Evolutionary conservation across 2,329 filamentous ascomycete genomes (phyloP), one percentile per base, ranked within the genome.

Genomic region (Ceratocystis colombiana): DNA sequence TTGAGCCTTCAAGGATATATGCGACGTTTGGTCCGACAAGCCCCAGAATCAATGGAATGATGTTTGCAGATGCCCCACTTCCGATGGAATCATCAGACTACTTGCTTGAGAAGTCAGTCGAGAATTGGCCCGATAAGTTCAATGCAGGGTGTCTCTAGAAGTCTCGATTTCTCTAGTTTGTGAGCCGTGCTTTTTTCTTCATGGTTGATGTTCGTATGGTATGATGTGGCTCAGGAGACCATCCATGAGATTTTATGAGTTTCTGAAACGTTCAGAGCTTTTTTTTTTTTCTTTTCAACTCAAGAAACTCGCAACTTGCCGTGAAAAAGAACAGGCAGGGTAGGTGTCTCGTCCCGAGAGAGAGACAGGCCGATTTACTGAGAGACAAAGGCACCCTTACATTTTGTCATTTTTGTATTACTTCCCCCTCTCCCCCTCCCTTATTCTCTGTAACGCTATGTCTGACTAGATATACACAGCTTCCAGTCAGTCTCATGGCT

Each of bases 31-130:
- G 55, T 28, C 37, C 55, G 30, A 37, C 55, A 30, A 33, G 33
- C 25, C n/a, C 28, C 8, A 59, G 28, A 59, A 22, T 33, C 57
- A 5, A 64, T 67, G 53, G 62, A 64, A 44, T 67, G 66, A 67
- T 67, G 48, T 61, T 53, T 67, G 66, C 66, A 67, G 61, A 67
- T 67, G 62, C 62, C 20, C 55, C 55, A 59, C 55, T 59, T 25
- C 28, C 17, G 6, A 59, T 37, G 55, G 55, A 59, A 59, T 59
- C 55, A 59, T 59, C 55, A 59, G 55, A 59, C 55, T 59, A 59
- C 55, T 37, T 59, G 2, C 17, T 37, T 33, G 28, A 33, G 55
- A 59, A 59, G 55, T 59, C 28, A n/a, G 55, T 59, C 55, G 28
- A 59, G 28, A 59, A 59, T 59, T 33, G 28, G 28, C 55, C 55